Base-by-base conservation (phyloP, 2,329 filamentous ascomycete species). In the Onygenales sp. region DNA sequence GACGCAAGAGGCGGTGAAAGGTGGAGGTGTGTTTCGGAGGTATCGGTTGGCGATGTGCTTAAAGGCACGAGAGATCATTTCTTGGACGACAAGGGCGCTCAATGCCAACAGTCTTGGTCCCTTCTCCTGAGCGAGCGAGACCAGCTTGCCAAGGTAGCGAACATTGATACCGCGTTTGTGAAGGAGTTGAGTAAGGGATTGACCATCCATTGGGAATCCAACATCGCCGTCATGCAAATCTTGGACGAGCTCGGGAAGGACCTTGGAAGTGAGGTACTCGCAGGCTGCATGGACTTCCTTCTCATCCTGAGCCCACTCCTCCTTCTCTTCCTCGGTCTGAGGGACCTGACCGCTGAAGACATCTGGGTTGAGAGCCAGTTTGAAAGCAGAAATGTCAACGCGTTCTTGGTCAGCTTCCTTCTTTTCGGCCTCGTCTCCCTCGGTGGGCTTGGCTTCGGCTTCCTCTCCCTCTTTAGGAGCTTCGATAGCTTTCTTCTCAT, bases 161-260 rank as follows among this genome's bases (percentile, higher is more conserved):
- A 97, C 81, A 74, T 98, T 98, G 75, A 98, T 91, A 72, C 93
- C 93, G 43, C 92, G 88, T 78, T 95, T 95, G 77, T 98, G 93
- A 66, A 98, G 78, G 50, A 96, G 81, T 59, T 85, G 84, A 63
- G 86, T 89, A 55, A 98, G 78, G 17, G 92, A 96, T 64, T 87
- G 82, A n/a, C 93, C 93, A 63, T 98, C 94, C 89, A 97, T 96
- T 10, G 93, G 93, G 76, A 97, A 97, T 63, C 92, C 93, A 60
- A 95, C 86, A 61, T 98, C 92, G 6, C 89, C 91, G 60, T 95
- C 89, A 66, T 87, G 86, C 55, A 98, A 80, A 64, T 98, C 92
- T 57, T 86, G 84, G 54, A 97, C 72, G 54, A 98, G 78, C 53
- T 86, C 82, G n/a, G 92, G 90, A 59, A 98, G 86, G 52, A 89